Evolutionary conservation across 1,139 yeast species (phyloP).

Genomic region (Pichia sp.): DNA sequence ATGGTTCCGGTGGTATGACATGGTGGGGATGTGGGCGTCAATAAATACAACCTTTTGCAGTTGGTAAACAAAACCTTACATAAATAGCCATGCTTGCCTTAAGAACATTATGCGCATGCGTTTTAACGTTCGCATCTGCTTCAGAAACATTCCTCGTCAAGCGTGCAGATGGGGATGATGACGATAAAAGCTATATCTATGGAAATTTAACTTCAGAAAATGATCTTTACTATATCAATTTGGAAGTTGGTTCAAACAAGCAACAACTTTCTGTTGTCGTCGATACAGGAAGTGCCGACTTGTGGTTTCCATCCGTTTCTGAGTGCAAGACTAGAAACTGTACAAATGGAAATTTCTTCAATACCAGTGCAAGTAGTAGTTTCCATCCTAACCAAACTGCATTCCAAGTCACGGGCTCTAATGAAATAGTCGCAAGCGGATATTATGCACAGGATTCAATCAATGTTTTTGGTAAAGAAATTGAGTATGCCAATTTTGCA

Average conservation of each 20-base stretch:
- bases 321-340: conserved; percentile 3
- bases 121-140: background rate
- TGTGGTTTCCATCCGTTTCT: conserved; percentile 38
- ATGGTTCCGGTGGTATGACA: too few relatives aligned
- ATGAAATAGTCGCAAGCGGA: conserved; percentile 48
- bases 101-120: background rate
- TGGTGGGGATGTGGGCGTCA: too few relatives aligned
- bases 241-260: conserved; percentile 45
- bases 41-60: too few relatives aligned
- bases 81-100: background rate
- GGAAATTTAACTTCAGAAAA: background rate
- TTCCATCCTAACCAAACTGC: conserved; percentile 39
- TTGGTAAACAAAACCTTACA: too few relatives aligned
- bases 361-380: conserved; percentile 33
- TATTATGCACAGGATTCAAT: conserved; percentile 50
- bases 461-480: conserved; percentile 31
- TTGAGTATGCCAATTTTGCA: conserved; percentile 42
- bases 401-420: conserved; percentile 50
- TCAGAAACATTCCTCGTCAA: background rate
- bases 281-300: conserved; percentile 60
- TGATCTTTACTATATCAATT: conserved; percentile 22
- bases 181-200: background rate
- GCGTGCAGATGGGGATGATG: background rate
- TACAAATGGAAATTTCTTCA: background rate
- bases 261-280: conserved; percentile 43